Percentiles rank a stretch among this genome's conserved stretches.
phyloP scores from a whole-genome alignment of 805 yeast genomes.

The Metschnikowia hibisci region DNA sequence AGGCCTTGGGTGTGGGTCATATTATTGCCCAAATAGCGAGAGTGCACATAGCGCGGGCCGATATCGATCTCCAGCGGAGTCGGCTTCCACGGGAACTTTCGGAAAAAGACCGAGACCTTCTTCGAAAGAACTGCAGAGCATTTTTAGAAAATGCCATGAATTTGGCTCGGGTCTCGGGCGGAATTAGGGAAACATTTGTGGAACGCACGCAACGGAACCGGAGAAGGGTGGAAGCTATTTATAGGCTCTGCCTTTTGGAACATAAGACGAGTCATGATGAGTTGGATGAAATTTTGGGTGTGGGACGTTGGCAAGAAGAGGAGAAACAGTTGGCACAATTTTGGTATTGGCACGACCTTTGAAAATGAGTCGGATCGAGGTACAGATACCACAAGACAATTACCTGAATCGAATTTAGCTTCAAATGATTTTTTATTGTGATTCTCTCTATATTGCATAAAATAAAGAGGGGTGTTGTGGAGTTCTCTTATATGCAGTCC shows the following conservation, averaged over 20 bases:
- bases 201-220: constrained; percentile 43
- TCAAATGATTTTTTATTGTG: too few relatives aligned
- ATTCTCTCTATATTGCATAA: too few relatives aligned
- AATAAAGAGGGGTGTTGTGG: too few relatives aligned
- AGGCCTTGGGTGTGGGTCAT: constrained; percentile 26
- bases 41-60: constrained; percentile 48
- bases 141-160: constrained; percentile 46
- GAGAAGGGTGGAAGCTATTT: constrained; percentile 41
- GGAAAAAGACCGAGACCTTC: constrained; percentile 23
- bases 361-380: neutral
- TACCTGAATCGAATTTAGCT: too few relatives aligned
- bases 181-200: constrained; percentile 44
- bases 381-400: too few relatives aligned
- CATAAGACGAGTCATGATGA: constrained; percentile 13
- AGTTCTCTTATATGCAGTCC: too few relatives aligned
- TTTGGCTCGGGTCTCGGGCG: constrained; percentile 45
- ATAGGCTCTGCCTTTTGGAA: constrained; percentile 45
- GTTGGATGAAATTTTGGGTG: constrained; percentile 23
- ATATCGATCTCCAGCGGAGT: constrained; percentile 49
- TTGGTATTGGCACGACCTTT: constrained; percentile 23
- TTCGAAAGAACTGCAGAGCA: constrained; percentile 38
- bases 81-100: constrained; percentile 29
- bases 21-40: constrained; percentile 37
- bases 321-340: constrained; percentile 21
- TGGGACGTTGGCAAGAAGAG: constrained; percentile 29